Evolutionary conservation across 345 rosid genomes (phyloP).

Genomic region (Carallia pectinifolia): DNA sequence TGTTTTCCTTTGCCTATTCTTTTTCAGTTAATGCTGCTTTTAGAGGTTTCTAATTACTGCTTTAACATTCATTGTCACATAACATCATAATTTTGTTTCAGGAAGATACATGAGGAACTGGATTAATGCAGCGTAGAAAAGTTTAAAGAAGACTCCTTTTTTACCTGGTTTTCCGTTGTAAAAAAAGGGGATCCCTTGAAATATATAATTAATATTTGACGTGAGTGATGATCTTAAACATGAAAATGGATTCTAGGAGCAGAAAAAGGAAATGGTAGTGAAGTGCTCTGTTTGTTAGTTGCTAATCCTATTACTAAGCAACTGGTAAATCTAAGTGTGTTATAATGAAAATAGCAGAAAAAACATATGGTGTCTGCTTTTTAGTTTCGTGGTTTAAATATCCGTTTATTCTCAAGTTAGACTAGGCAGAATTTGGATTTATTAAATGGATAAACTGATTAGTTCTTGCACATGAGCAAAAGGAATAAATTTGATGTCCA

Average conservation of each 20-base stretch:
- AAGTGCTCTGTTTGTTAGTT: too few species aligned
- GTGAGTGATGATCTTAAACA: too few species aligned
- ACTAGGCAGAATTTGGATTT: neutral
- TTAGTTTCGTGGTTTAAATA: neutral
- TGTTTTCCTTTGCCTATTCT: neutral
- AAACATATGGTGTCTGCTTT: neutral
- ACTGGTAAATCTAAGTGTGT: too few species aligned
- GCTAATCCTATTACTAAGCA: too few species aligned
- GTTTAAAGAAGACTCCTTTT: too few species aligned
- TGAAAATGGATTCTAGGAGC: too few species aligned
- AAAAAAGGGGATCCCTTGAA: too few species aligned
- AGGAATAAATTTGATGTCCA: neutral
- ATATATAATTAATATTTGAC: too few species aligned
- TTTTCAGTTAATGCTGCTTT: neutral
- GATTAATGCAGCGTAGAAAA: neutral
- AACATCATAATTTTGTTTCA: slow-evolving; percentile 6
- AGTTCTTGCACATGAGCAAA: neutral
- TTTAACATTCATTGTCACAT: neutral
- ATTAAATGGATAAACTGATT: neutral
- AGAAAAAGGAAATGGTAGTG: too few species aligned
- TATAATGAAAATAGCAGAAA: too few species aligned
- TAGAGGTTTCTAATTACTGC: neutral
- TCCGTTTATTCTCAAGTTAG: neutral
- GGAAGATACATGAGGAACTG: neutral
- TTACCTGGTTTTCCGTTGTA: too few species aligned